phyloP scores from a whole-genome alignment of 495 filamentous ascomycete genomes.

The Parathielavia hyrcaniae region DNA sequence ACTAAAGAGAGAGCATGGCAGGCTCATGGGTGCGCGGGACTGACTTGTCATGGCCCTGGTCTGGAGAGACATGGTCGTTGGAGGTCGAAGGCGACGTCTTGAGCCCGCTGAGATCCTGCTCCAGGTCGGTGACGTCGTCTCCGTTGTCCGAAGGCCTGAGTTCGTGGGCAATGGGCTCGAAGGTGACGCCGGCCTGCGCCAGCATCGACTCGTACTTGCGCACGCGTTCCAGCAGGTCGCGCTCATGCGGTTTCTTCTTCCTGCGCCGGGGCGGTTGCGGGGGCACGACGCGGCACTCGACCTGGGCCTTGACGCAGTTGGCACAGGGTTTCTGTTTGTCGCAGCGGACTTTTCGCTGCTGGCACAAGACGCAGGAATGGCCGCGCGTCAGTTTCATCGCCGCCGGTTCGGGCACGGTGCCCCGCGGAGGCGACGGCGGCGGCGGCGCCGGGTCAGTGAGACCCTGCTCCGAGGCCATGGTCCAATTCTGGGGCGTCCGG shows the following conservation, averaged over 20 bases:
- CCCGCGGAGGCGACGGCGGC: slow-evolving; percentile 34
- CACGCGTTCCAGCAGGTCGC: slow-evolving; percentile 47
- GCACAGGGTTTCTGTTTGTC: slow-evolving; percentile 59
- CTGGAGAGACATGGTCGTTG: slow-evolving; percentile 31
- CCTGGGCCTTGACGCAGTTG: slow-evolving; percentile 56
- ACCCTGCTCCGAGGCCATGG: slow-evolving; percentile 31
- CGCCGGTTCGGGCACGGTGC: slow-evolving; percentile 31
- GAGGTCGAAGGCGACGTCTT: slow-evolving; percentile 35
- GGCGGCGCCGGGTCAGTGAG: slow-evolving; percentile 31
- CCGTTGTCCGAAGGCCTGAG: slow-evolving; percentile 38
- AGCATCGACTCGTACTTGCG: slow-evolving; percentile 51
- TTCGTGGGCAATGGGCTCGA: slow-evolving; percentile 40
- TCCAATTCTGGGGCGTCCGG: slow-evolving; percentile 9
- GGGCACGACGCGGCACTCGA: slow-evolving; percentile 55
- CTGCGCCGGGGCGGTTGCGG: slow-evolving; percentile 53
- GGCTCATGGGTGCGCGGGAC: slow-evolving; percentile 2
- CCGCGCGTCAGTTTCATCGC: slow-evolving; percentile 47
- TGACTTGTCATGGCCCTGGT: slow-evolving; percentile 30
- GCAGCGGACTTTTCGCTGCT: slow-evolving; percentile 62
- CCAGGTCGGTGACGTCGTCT: slow-evolving; percentile 47
- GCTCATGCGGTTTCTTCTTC: slow-evolving; percentile 51
- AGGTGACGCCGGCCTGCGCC: slow-evolving; percentile 46
- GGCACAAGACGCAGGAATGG: slow-evolving; percentile 59
- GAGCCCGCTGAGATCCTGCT: slow-evolving; percentile 41
- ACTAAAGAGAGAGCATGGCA: no score